Evolutionary conservation across 1,284 basidiomycete species (phyloP), one percentile per base, ranked within the genome.

Genomic region (Inonotus hispidus): DNA sequence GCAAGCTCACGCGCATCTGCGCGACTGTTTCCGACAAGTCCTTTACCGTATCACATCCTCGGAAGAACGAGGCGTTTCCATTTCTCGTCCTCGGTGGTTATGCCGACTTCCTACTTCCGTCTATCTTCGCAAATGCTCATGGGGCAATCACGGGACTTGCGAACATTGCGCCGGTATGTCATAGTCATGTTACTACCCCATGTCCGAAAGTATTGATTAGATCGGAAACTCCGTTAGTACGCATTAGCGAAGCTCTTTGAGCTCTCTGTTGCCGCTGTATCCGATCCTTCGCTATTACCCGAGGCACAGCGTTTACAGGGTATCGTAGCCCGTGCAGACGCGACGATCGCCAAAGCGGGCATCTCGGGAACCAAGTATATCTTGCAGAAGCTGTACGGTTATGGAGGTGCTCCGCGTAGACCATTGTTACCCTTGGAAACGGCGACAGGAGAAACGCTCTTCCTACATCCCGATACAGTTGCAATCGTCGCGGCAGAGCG

Each of bases 351-450:
- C 29, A 89, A 90, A 71, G 75, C 83, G 2, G 89, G 88, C 3
- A 90, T 95, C 66, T 76, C 88, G 1, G 93, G 92, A 6, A 93
- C 90, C 13, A 96, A 96, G 75, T 87, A 78, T 71, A 79, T 92
- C 56, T 73, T 94, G 32, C 76, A 89, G 72, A 86, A 83, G 70
- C 73, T 90, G 55, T 81, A 86, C 66, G 92, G 91, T 4, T 92
- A 91, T 69, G 88, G 88, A 16, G 90, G 92, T 0, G 73, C 80
- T 38, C 84, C 90, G 45, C 82, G 93, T 61, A 84, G 79, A 64
- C 90, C 94, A 10, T 80, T 96, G 54, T 82, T 83, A 45, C 83
- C 85, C 3, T 83, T 87, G 21, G 76, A 79, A 8, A 68, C 79
- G 32, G 80, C 73, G 27, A 82, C 73, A 27, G 85, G 81, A 21